Evolutionary conservation across 352 stramenopile genomes (phyloP).

Genomic region (Blastocystis hominis): DNA sequence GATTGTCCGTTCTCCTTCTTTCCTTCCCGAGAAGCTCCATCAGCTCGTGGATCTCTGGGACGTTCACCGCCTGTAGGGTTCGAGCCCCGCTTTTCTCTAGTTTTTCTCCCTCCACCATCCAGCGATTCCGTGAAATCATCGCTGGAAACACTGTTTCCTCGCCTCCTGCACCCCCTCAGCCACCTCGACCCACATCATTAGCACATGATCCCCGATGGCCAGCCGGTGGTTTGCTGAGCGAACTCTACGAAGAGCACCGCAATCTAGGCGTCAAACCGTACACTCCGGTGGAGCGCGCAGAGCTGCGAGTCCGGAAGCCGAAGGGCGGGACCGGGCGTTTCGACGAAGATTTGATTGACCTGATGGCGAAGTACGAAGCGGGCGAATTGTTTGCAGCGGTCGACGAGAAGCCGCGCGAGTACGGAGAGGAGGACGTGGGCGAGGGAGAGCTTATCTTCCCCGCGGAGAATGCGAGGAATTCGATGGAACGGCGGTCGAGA

Average conservation of each 20-base stretch:
- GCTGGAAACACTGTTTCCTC: background rate
- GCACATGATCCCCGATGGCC: background rate
- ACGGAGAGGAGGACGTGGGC: background rate
- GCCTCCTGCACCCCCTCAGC: background rate
- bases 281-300: background rate
- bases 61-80: background rate
- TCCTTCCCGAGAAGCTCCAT: background rate
- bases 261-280: background rate
- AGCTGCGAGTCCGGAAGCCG: background rate
- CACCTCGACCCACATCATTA: background rate
- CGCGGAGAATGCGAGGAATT: background rate
- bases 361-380: background rate
- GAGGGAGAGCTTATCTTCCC: slow-evolving; percentile 27
- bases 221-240: background rate
- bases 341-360: background rate
- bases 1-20: background rate
- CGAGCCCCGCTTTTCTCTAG: background rate
- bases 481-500: background rate
- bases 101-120: background rate
- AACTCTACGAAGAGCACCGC: background rate
- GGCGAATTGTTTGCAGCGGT: background rate
- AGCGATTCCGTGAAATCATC: background rate
- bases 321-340: background rate
- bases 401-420: background rate
- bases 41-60: background rate